Conservation (phyloP, 139 green algal species). For the Axilococcus clingmanii region DNA sequence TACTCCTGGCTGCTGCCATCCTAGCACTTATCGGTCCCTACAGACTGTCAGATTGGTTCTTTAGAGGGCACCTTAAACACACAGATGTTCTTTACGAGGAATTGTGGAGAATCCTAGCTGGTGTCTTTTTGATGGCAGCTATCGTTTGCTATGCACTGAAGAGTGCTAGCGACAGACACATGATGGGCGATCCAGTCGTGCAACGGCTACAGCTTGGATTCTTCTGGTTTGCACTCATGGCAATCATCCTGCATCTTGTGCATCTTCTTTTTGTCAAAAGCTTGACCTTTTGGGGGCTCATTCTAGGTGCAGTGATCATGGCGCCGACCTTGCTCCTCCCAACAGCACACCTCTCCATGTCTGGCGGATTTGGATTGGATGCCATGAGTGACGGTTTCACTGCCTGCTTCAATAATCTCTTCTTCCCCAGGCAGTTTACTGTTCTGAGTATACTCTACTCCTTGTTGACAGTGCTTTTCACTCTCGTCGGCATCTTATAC, state of each 20-base stretch:
- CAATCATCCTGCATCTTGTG: slow-evolving; percentile 19
- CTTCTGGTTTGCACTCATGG: slow-evolving; percentile 26
- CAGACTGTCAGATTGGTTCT: slow-evolving; percentile 24
- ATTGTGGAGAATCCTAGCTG: slow-evolving; percentile 24
- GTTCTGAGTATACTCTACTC: not conserved
- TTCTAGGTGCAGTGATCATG: slow-evolving; percentile 22
- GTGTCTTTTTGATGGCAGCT: slow-evolving; percentile 10
- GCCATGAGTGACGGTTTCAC: not conserved
- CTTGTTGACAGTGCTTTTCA: slow-evolving; percentile 12
- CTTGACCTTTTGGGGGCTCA: slow-evolving; percentile 21
- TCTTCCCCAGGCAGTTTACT: slow-evolving; percentile 8
- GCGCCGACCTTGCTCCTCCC: slow-evolving; percentile 16
- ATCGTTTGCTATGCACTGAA: slow-evolving; percentile 22
- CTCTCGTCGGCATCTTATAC: slow-evolving; percentile 16
- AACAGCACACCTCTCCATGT: slow-evolving; percentile 12
- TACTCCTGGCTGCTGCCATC: slow-evolving; percentile 21
- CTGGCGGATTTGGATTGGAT: slow-evolving; percentile 14
- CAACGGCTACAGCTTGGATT: slow-evolving; percentile 27
- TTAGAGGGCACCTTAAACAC: slow-evolving; percentile 3
- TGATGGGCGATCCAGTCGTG: slow-evolving; percentile 14
- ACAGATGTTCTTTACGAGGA: slow-evolving; percentile 22
- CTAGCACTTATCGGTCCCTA: slow-evolving; percentile 17
- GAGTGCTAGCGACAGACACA: slow-evolving; percentile 11
- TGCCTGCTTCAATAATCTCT: slow-evolving; percentile 10
- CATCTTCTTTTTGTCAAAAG: slow-evolving; percentile 22